Evolutionary conservation across 352 stramenopile genomes (phyloP), one percentile per base, ranked within the genome.

Genomic region (Phytophthora cryptogea): DNA sequence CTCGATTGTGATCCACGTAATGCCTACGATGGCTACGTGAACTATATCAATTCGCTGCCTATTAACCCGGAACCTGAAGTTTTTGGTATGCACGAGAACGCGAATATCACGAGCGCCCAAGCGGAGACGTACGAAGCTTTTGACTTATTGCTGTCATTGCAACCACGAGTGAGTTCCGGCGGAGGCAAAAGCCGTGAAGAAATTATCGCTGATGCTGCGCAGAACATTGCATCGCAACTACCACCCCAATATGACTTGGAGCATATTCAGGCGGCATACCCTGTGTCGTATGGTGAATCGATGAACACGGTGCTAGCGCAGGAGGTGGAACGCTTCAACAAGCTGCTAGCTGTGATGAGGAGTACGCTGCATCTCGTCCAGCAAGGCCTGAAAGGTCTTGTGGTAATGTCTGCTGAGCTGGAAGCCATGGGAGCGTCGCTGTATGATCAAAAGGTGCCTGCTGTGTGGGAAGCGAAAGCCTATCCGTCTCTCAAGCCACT

Each of bases 81-180:
- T 7, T 98, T 98, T 71, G 93, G 93, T 27, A 97, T 98, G 92
- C 93, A 98, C 66, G 85, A 96, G 45, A 98, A 98, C 66, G 93
- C 93, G 35, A 96, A 95, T 64, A 98, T 98, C 67, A 97, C 92
- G 10, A 97, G 88, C 65, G 89, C 89, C 6, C 86, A 96, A 55
- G 90, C 88, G 5, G 90, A 98, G 62, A 92, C 86, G 0, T 96
- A 91, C 69, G 85, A 89, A 44, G 86, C 87, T 39, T 91, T 98
- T 72, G 86, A 93, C 42, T 89, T 97, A 44, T 77, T 90, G 17
- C 56, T 92, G n/a, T 86, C 90, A 30, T 76, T 96, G 16, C 90
- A 97, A 65, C 89, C 88, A 11, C 83, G 89, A 14, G 86, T 91
- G 16, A 87, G 76, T 9, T 75, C 74, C 3, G 90, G 88, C 7